Evolutionary conservation across 257 asterid genomes (phyloP).

Genomic region (Nicotiana knightiana): DNA sequence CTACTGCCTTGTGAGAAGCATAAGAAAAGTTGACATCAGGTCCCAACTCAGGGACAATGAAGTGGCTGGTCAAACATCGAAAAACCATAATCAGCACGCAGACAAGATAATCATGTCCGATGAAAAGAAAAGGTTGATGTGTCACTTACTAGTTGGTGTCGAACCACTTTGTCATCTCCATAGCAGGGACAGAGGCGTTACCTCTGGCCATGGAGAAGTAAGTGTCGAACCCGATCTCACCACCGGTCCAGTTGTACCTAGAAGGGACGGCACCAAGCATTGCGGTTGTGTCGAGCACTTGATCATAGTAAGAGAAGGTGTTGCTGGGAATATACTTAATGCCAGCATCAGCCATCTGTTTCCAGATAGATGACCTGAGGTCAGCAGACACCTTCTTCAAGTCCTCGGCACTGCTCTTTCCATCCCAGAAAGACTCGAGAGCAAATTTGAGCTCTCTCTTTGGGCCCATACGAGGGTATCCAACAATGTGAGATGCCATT

Average conservation of each 20-base stretch:
- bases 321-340: slow-evolving; percentile 56
- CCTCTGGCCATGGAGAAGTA: slow-evolving; percentile 62
- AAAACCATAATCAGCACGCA: background rate
- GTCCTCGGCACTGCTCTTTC: slow-evolving; percentile 48
- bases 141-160: slow-evolving; percentile 47
- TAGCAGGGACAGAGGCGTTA: slow-evolving; percentile 48
- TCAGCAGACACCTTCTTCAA: slow-evolving; percentile 44
- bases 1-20: slow-evolving; percentile 36
- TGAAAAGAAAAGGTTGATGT: background rate
- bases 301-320: slow-evolving; percentile 49
- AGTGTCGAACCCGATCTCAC: slow-evolving; percentile 41
- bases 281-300: slow-evolving; percentile 46
- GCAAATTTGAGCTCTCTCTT: slow-evolving; percentile 57
- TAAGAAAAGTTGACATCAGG: slow-evolving; percentile 27
- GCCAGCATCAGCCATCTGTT: slow-evolving; percentile 51
- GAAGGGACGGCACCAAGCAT: slow-evolving; percentile 58
- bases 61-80: slow-evolving; percentile 28
- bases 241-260: slow-evolving; percentile 48
- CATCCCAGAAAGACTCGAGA: slow-evolving; percentile 58
- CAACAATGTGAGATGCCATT: slow-evolving; percentile 61
- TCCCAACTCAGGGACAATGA: slow-evolving; percentile 32
- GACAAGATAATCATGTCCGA: background rate
- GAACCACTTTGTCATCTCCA: slow-evolving; percentile 55
- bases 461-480: slow-evolving; percentile 61
- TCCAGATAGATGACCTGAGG: slow-evolving; percentile 54